A percentile compares a stretch with the other conserved stretches of the same genome.
Evolutionary conservation across 1,139 yeast genomes (phyloP).

Genomic region (Yamadazyma aaseri): DNA sequence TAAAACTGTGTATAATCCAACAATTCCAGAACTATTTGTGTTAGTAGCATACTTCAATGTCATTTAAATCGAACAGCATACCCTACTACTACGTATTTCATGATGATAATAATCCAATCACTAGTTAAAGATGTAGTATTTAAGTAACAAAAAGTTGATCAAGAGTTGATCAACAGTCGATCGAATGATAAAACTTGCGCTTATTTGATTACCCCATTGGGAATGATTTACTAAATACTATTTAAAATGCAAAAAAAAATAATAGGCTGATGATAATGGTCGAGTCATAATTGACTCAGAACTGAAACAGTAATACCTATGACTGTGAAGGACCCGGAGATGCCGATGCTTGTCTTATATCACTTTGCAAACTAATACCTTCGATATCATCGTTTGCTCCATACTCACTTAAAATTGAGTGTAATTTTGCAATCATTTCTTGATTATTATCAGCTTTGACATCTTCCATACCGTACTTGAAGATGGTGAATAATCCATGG

Average conservation of each 20-base stretch:
- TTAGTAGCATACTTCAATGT: constrained; percentile 10
- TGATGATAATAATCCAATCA: constrained; percentile 4
- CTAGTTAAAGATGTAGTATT: too few relatives aligned
- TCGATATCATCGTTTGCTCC: constrained; percentile 21
- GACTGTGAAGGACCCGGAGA: constrained; percentile 1
- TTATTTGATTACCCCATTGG: too few relatives aligned
- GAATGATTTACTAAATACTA: too few relatives aligned
- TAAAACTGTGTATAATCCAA: constrained; percentile 67
- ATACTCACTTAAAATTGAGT: constrained; percentile 37
- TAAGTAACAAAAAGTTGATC: too few relatives aligned
- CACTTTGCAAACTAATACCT: constrained; percentile 17
- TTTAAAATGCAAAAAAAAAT: too few relatives aligned
- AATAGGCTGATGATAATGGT: too few relatives aligned
- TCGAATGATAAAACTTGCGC: too few relatives aligned
- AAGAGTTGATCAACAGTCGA: too few relatives aligned
- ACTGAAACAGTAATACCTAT: too few relatives aligned
- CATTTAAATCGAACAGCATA: constrained; percentile 18
- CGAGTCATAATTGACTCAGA: too few relatives aligned
- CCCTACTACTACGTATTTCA: constrained; percentile 34
- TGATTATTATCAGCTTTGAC: constrained; percentile 54
- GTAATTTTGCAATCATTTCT: constrained; percentile 50
- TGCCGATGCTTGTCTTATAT: constrained; percentile 1
- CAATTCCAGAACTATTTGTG: constrained; percentile 56
- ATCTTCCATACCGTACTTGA: constrained; percentile 81
- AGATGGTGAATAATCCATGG: constrained; percentile 73